Evolutionary conservation across 2,329 filamentous ascomycete genomes (phyloP), one percentile per base, ranked within the genome.

Genomic region (Dendrostoma leiphaemia): DNA sequence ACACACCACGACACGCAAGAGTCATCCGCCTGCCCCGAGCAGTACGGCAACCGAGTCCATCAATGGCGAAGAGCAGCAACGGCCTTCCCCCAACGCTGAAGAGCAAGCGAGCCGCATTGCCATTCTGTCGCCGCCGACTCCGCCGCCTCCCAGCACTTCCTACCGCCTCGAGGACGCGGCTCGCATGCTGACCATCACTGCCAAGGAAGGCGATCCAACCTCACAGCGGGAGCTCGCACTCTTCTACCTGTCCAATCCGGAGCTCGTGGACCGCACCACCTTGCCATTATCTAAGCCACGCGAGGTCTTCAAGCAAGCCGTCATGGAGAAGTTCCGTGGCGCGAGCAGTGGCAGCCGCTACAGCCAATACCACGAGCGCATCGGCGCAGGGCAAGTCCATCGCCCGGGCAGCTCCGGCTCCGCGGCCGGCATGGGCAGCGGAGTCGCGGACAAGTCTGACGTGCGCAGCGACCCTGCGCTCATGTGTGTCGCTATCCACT

Each of bases 401-500:
- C 56, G 56, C 10, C 53, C 48, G 7, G 61, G 61, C 7, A 60
- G 40, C 13, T 62, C 56, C 7, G 53, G 51, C 19, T 55, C 56
- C 6, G 61, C 52, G 29, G 57, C 65, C 6, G 68, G 66, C 21
- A 60, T 61, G 57, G 61, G 60, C 38, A 35, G 60, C 29, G 64
- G 61, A 17, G 28, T 23, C n/a, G 19, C 29, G 17, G 65, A 65
- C 3, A 63, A 60, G 28, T 52, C 62, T 1, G 73, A 82, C 56
- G 78, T 82, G 32, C 70, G 90, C 61, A 91, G 86, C 56, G 91
- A 97, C 68, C 90, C 90, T 2, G 88, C 88, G 51, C 85, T 91
- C 38, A 94, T 97, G 89, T 97, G 92, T 64, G 84, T 96, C 54
- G 93, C 93, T 9, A 86, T 95, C 71, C 93, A 97, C 75, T 97